These are phyloP conservation scores for Sporothrix sp. DNA, from an alignment of 2,329 filamentous ascomycete genomes.

Conservation along the genomic window DNA sequence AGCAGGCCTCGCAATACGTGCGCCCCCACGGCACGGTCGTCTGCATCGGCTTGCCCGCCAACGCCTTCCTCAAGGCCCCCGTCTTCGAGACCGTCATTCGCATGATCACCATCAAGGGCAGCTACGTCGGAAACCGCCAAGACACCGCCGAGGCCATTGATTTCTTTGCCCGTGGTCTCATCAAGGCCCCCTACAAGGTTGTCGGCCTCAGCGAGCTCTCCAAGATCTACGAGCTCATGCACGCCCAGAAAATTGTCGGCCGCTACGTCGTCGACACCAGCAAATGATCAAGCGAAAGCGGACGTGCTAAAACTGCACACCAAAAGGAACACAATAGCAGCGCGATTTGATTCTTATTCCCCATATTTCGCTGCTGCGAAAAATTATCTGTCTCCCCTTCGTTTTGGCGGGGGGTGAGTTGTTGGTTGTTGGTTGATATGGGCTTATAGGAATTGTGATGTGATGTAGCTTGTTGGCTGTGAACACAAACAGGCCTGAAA, in stretches of 20 bases:
- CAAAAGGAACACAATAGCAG: not conserved
- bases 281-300: too few relatives aligned
- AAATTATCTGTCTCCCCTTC: not conserved
- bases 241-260: conserved; percentile 61
- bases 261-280: conserved; percentile 70
- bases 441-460: not conserved
- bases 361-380: not conserved
- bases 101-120: conserved; percentile 89
- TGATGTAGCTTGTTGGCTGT: not conserved
- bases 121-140: conserved; percentile 85
- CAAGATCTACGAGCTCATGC: conserved; percentile 69
- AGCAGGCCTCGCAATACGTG: conserved; percentile 84
- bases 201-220: conserved; percentile 72
- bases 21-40: conserved; percentile 73
- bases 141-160: conserved; percentile 85
- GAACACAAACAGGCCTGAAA: conserved; percentile 1
- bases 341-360: not conserved
- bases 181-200: conserved; percentile 80
- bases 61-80: conserved; percentile 69
- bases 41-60: conserved; percentile 78
- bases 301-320: not conserved
- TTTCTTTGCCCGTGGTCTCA: conserved; percentile 74
- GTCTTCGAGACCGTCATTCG: conserved; percentile 82
- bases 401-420: not conserved
- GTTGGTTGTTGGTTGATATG: not conserved